Evolutionary conservation across 306 rosid genomes (phyloP).

Genomic region (Elaeagnus macrophylla): DNA sequence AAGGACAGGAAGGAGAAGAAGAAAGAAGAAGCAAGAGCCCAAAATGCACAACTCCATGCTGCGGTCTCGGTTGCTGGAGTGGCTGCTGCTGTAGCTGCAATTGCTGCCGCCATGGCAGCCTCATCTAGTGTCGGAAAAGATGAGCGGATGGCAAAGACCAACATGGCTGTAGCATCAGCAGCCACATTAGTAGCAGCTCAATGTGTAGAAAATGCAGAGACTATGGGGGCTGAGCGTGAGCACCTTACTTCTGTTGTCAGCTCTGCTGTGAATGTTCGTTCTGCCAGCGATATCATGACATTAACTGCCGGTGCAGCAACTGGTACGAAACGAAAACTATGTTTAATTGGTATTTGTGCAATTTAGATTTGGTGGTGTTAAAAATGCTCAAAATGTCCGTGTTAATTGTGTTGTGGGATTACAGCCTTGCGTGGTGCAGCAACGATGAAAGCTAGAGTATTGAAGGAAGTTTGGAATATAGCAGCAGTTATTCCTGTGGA

Average conservation of each 20-base stretch:
- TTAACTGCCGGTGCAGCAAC: slow-evolving; percentile 90
- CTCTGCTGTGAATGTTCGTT: slow-evolving; percentile 87
- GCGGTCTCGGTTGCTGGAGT: slow-evolving; percentile 86
- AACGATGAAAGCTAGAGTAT: slow-evolving; percentile 86
- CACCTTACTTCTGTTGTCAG: slow-evolving; percentile 68
- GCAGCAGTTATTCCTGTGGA: slow-evolving; percentile 85
- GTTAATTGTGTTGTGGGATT: neutral
- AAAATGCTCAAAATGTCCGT: neutral
- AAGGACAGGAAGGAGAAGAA: slow-evolving; percentile 90
- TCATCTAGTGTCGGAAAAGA: slow-evolving; percentile 42
- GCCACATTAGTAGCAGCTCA: slow-evolving; percentile 92
- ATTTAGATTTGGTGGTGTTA: neutral
- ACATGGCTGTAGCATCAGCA: slow-evolving; percentile 87
- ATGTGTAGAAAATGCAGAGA: slow-evolving; percentile 90
- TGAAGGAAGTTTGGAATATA: slow-evolving; percentile 88
- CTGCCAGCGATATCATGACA: slow-evolving; percentile 83
- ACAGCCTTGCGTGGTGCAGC: slow-evolving; percentile 94
- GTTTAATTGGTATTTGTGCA: neutral
- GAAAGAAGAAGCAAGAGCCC: slow-evolving; percentile 80
- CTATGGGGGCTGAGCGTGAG: slow-evolving; percentile 83
- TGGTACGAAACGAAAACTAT: neutral
- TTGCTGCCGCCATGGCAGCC: slow-evolving; percentile 74
- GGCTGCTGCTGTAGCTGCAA: slow-evolving; percentile 75
- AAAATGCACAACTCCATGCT: slow-evolving; percentile 83
- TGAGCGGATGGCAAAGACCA: slow-evolving; percentile 58